Percentiles rank a stretch among this genome's conserved stretches.
phyloP scores from a whole-genome alignment of 352 stramenopile species.

The Globisporangium irregulare region DNA sequence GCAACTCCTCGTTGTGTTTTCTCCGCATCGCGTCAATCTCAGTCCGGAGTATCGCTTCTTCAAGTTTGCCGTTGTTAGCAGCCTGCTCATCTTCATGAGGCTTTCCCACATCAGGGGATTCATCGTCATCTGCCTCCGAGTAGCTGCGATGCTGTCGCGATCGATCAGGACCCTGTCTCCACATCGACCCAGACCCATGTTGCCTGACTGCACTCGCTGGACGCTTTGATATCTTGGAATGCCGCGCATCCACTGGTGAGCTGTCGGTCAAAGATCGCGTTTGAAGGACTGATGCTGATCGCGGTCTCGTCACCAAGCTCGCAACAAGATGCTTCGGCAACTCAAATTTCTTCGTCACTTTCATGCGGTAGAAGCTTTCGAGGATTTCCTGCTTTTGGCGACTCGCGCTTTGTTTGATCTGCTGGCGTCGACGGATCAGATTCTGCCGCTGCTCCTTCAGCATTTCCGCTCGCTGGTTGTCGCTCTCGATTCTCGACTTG shows the following conservation, averaged over 20 bases:
- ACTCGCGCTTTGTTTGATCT: constrained; percentile 59
- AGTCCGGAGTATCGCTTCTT: constrained; percentile 20
- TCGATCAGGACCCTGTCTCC: background rate
- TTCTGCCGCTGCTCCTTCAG: constrained; percentile 58
- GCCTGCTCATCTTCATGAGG: background rate
- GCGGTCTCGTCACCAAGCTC: constrained; percentile 30
- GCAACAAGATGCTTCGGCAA: constrained; percentile 47
- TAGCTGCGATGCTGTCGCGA: background rate
- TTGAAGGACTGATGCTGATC: constrained; percentile 33
- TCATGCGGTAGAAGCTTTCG: constrained; percentile 81
- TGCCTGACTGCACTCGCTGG: constrained; percentile 34
- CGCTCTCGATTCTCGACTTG: constrained; percentile 56
- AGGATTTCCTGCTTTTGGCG: constrained; percentile 73
- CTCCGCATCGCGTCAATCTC: constrained; percentile 55
- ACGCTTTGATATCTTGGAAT: constrained; percentile 18
- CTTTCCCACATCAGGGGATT: constrained; percentile 19
- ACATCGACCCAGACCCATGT: constrained; percentile 19
- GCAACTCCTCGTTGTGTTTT: constrained; percentile 69
- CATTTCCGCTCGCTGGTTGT: constrained; percentile 48
- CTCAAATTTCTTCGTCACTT: constrained; percentile 75
- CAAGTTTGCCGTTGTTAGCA: constrained; percentile 14
- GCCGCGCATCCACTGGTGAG: background rate
- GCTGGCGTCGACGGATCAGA: constrained; percentile 54
- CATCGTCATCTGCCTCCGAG: constrained; percentile 8
- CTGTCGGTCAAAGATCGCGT: constrained; percentile 35